Evolutionary conservation across 2,329 filamentous ascomycete genomes (phyloP), one percentile per base, ranked within the genome.

Genomic region (Fusarium phyllophilum): DNA sequence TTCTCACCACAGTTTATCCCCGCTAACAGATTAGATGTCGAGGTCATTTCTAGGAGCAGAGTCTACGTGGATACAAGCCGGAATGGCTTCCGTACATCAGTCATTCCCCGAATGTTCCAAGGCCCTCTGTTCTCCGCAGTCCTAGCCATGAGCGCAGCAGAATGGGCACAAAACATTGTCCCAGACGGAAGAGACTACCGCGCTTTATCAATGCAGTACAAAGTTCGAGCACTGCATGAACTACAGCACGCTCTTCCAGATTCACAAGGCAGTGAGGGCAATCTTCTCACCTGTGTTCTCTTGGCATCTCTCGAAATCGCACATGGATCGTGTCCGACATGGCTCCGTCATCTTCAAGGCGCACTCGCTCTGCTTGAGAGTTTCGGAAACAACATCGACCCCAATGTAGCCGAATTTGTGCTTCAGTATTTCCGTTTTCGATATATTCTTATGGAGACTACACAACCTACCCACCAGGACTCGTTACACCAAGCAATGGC

Each of bases 351-450:
- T 29, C 74, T 77, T 1, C 65, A 77, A 34, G 75, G 75, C 6
- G 75, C 75, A 5, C 63, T 78, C n/a, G 75, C 75, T 45, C 72
- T 78, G 12, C 51, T 78, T 14, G 70, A 77, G 34, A 77, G 60
- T 20, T 77, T 73, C 24, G 63, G 72, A 12, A 44, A n/a, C 15
- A 52, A 10, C 0, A 63, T 77, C 14, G 74, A 75, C 24, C 61
- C 70, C 0, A 31, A 39, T 7, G 74, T 78, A n/a, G 74, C 75
- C 6, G 66, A 70, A 3, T 78, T 78, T 31, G 76, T 65, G 3
- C 61, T 78, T 0, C 73, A 71, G 36, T 77, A 78, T 49, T 77
- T 77, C 39, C 74, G 75, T 13, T 77, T 77, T 29, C 67, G 76
- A 14, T 78, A 78, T 38, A 62, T 77, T 12, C 26, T 77, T 17